These are phyloP conservation scores for Huntiella omanensis DNA, from an alignment of 2,329 filamentous ascomycete genomes.

Conservation along the genomic window DNA sequence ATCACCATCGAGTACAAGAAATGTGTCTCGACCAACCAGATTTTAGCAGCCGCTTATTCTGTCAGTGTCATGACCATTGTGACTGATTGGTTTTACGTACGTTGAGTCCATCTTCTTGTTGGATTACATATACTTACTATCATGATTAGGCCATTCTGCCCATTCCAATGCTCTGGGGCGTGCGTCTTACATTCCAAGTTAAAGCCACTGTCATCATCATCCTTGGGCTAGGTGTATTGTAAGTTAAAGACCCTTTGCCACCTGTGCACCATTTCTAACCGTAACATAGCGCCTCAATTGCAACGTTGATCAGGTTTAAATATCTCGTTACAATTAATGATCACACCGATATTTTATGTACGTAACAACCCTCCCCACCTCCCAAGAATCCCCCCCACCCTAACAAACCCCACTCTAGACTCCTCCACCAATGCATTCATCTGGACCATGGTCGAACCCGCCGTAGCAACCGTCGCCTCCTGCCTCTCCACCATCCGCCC, in stretches of 20 bases:
- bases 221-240: constrained; percentile 32
- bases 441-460: constrained; percentile 38
- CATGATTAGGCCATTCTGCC: constrained; percentile 26
- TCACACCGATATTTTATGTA: constrained; percentile 29
- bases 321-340: constrained; percentile 28
- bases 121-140: not conserved
- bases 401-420: constrained; percentile 14
- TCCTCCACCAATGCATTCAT: constrained; percentile 32
- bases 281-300: constrained; percentile 28
- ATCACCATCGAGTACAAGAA: constrained; percentile 24
- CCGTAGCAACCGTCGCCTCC: constrained; percentile 34
- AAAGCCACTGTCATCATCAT: constrained; percentile 32
- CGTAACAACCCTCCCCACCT: constrained; percentile 11
- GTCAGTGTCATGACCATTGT: constrained; percentile 32
- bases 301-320: constrained; percentile 32
- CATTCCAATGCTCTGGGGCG: constrained; percentile 34
- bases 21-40: constrained; percentile 25
- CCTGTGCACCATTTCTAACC: not conserved
- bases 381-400: not conserved
- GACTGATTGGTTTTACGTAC: constrained; percentile 34
- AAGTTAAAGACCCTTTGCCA: constrained; percentile 11
- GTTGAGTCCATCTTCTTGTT: constrained; percentile 10
- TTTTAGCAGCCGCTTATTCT: constrained; percentile 31
- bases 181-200: constrained; percentile 32
- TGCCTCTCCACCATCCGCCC: constrained; percentile 36